Percentiles rank a stretch among this genome's conserved stretches.
Conservation (phyloP, 164 flowering plant species). For the Magnolia sinica region DNA sequence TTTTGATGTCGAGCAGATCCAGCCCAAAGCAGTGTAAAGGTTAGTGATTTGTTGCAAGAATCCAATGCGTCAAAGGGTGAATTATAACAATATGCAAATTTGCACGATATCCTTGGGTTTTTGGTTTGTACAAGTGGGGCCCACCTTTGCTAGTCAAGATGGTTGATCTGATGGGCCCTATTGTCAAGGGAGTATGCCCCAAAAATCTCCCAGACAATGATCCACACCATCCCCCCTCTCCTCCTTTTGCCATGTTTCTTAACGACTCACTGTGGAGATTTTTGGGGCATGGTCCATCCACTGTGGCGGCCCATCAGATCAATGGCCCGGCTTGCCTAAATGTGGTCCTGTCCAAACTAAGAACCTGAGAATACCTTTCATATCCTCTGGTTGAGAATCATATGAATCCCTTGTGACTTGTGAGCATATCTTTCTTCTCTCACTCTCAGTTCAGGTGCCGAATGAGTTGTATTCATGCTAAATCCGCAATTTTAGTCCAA, state of each 20-base stretch:
- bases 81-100: too few species aligned
- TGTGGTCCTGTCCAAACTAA: neutral
- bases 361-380: neutral
- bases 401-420: neutral
- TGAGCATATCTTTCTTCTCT: neutral
- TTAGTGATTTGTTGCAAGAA: neutral
- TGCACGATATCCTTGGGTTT: neutral
- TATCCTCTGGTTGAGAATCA: neutral
- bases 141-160: neutral
- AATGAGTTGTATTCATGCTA: neutral
- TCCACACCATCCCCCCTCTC: neutral
- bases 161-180: neutral
- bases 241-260: neutral
- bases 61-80: neutral
- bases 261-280: neutral
- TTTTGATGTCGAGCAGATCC: slow-evolving; percentile 93
- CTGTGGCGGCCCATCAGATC: neutral
- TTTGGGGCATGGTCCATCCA: neutral
- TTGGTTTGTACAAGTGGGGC: neutral
- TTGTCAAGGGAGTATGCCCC: neutral
- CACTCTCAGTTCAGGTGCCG: too few species aligned
- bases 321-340: neutral
- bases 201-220: neutral
- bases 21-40: slow-evolving; percentile 63
- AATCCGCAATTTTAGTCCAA: neutral